Conservation (phyloP, 2,329 filamentous ascomycete species). For the Paracorniculantispora psalliotae region DNA sequence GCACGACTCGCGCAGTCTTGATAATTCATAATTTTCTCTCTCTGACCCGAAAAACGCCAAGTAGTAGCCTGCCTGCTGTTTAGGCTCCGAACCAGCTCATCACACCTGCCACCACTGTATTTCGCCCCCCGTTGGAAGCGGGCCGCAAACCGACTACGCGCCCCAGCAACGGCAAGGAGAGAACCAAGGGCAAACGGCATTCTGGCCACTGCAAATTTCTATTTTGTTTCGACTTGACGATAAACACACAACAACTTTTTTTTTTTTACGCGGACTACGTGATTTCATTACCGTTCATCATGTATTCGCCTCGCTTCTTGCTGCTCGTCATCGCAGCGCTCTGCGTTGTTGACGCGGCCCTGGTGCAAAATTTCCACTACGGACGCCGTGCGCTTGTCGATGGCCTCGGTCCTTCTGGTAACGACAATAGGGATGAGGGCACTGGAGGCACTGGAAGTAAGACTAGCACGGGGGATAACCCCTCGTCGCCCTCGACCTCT, state of each 20-base stretch:
- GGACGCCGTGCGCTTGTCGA: constrained; percentile 17
- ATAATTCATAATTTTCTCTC: neutral
- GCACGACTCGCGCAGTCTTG: neutral
- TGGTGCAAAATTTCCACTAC: constrained; percentile 22
- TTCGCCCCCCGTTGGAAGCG: neutral
- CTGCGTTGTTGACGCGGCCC: constrained; percentile 40
- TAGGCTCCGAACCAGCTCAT: neutral
- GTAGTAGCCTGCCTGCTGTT: neutral
- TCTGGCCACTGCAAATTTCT: neutral
- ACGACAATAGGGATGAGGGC: neutral
- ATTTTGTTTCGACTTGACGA: too few species aligned
- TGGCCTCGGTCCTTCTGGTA: constrained; percentile 15
- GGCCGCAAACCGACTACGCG: neutral
- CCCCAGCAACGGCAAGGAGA: neutral
- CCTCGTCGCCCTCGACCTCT: neutral
- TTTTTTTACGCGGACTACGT: neutral
- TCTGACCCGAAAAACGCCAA: neutral
- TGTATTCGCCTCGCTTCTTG: constrained; percentile 44
- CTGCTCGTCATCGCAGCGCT: constrained; percentile 47
- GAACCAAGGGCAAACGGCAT: neutral
- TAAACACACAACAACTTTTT: too few species aligned
- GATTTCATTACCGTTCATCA: neutral
- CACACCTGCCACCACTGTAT: neutral
- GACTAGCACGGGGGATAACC: neutral
- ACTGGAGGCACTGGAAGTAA: neutral